A percentile compares a stretch with the other conserved stretches of the same genome.
These are phyloP conservation scores for Aureobasidium lini DNA, from an alignment of 2,329 filamentous ascomycete species.

Conservation along the genomic window DNA sequence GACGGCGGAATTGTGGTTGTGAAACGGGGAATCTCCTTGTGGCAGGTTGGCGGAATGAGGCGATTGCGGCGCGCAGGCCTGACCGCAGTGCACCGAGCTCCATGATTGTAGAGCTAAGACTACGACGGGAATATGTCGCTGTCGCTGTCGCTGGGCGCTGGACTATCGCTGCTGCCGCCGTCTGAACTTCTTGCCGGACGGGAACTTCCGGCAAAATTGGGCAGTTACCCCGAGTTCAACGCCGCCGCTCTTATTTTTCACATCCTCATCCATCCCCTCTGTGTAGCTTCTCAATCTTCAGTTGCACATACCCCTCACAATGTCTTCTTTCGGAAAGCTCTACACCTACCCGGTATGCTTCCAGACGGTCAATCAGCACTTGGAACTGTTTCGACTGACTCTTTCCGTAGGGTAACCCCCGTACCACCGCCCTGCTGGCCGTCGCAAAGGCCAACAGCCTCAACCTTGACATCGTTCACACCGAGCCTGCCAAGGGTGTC, in stretches of 20 bases:
- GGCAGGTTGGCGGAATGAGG: slow-evolving; percentile 19
- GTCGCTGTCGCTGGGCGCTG: slow-evolving; percentile 5
- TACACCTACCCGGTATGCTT: slow-evolving; percentile 74
- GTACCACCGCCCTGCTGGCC: slow-evolving; percentile 79
- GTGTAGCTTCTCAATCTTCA: slow-evolving; percentile 10
- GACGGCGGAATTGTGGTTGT: slow-evolving; percentile 20
- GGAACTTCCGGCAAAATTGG: slow-evolving; percentile 18
- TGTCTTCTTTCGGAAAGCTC: slow-evolving; percentile 88
- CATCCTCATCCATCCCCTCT: slow-evolving; percentile 28
- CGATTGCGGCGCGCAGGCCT: slow-evolving; percentile 25
- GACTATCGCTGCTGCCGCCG: too few relatives aligned
- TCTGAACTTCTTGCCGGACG: too few relatives aligned
- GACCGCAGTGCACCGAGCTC: slow-evolving; percentile 24
- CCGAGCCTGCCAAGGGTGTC: slow-evolving; percentile 56
- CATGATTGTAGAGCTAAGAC: slow-evolving; percentile 18
- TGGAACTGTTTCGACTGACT: not conserved
- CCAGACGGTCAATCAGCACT: not conserved
- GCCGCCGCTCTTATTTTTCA: slow-evolving; percentile 21
- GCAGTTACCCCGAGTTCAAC: slow-evolving; percentile 14
- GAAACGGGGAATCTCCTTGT: slow-evolving; percentile 16
- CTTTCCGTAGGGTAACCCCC: slow-evolving; percentile 66
- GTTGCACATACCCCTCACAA: slow-evolving; percentile 18
- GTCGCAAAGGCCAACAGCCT: slow-evolving; percentile 97
- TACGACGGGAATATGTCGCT: not conserved
- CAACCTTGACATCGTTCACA: slow-evolving; percentile 77